A percentile compares a stretch with the other conserved stretches of the same genome.
Conservation (phyloP, 768 basidiomycete species). For the Trametes cubensis region DNA sequence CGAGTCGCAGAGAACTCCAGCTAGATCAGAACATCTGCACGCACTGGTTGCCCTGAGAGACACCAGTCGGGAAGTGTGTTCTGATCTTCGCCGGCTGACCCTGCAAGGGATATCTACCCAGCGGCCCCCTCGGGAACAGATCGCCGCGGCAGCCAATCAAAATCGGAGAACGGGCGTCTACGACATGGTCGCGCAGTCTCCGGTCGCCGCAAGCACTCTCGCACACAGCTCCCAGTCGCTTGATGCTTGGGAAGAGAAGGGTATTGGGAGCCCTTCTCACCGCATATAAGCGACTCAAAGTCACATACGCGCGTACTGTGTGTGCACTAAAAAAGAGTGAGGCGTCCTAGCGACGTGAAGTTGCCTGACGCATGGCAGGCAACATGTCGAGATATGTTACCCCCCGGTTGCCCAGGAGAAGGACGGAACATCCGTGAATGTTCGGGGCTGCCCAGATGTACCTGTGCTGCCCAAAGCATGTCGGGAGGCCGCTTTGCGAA, state of each 20-base stretch:
- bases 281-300: too few relatives aligned
- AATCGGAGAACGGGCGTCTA: background rate
- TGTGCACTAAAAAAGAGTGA: background rate
- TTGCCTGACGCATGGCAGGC: background rate
- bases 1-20: background rate
- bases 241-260: too few relatives aligned
- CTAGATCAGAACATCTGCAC: background rate
- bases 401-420: too few relatives aligned
- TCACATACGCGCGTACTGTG: background rate
- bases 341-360: background rate
- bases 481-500: background rate
- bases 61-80: background rate
- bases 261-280: too few relatives aligned
- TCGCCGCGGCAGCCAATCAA: conserved; percentile 13
- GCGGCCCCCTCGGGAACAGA: conserved; percentile 4
- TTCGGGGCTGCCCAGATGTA: background rate
- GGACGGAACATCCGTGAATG: background rate
- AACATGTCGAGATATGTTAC: too few relatives aligned
- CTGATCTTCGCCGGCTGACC: conserved; percentile 7
- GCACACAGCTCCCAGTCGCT: too few relatives aligned
- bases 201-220: background rate
- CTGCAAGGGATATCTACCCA: background rate
- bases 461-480: background rate
- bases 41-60: background rate
- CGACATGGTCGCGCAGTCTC: background rate